phyloP scores from a whole-genome alignment of 176 grass and related monocot genomes.

The Tuctoria greenei region DNA sequence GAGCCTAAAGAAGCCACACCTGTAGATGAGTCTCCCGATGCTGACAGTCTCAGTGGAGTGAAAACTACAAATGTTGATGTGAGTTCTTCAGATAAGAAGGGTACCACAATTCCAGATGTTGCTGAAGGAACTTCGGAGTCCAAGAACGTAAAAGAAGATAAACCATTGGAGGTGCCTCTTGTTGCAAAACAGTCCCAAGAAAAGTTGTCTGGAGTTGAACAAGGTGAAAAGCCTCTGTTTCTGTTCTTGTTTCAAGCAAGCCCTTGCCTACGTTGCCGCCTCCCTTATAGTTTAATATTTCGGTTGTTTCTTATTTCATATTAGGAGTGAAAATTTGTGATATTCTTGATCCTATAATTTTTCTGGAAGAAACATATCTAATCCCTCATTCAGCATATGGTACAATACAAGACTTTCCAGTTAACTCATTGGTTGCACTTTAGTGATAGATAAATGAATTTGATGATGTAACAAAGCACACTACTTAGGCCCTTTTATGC shows the following conservation, averaged over 20 bases:
- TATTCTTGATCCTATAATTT: not conserved
- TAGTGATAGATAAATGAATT: not conserved
- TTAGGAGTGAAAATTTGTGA: not conserved
- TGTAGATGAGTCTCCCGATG: constrained; percentile 59
- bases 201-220: constrained; percentile 60
- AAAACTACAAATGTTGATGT: constrained; percentile 50
- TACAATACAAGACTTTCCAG: not conserved
- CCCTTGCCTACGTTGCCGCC: constrained; percentile 13
- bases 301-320: not conserved
- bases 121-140: constrained; percentile 59
- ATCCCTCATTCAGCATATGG: not conserved
- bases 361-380: not conserved
- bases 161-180: constrained; percentile 51
- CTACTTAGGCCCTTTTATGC: not conserved
- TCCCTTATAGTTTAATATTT: not conserved
- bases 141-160: constrained; percentile 52
- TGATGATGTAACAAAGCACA: not conserved
- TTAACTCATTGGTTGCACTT: not conserved
- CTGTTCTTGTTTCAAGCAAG: constrained; percentile 41
- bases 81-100: constrained; percentile 59
- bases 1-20: constrained; percentile 53
- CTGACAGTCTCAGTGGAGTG: constrained; percentile 48
- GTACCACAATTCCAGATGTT: constrained; percentile 36
- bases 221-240: constrained; percentile 53
- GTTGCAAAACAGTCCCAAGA: constrained; percentile 55